Evolutionary conservation across 495 filamentous ascomycete genomes (phyloP).

Genomic region (Penicillium arizonense): DNA sequence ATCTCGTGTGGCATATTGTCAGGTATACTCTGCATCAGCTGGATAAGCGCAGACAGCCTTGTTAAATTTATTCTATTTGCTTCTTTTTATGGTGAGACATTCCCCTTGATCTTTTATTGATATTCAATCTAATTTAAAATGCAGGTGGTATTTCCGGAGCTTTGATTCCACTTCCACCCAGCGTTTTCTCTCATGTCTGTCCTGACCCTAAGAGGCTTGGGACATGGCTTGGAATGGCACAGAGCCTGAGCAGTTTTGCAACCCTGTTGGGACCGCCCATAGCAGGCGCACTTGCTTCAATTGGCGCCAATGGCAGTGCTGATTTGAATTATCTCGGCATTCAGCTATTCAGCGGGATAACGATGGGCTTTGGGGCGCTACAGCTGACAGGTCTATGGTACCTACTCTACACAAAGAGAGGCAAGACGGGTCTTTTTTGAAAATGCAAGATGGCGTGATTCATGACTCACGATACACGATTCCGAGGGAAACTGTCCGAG

Average conservation of each 20-base stretch:
- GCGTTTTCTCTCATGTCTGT: slow-evolving; percentile 62
- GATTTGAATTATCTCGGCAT: slow-evolving; percentile 24
- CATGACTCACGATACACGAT: not conserved
- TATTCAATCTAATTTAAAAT: not conserved
- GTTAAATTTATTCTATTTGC: slow-evolving; percentile 60
- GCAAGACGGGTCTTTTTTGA: slow-evolving; percentile 22
- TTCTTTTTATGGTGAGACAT: slow-evolving; percentile 49
- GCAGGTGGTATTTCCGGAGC: slow-evolving; percentile 62
- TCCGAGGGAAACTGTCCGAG: too few relatives aligned
- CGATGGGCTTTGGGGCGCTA: slow-evolving; percentile 17
- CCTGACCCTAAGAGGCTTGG: slow-evolving; percentile 58
- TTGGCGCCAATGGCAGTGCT: slow-evolving; percentile 17
- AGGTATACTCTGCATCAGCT: slow-evolving; percentile 30
- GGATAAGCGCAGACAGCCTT: slow-evolving; percentile 56
- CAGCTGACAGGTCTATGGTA: slow-evolving; percentile 20
- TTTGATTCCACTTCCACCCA: slow-evolving; percentile 59
- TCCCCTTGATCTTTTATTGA: not conserved
- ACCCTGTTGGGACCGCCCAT: slow-evolving; percentile 66
- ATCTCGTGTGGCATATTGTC: slow-evolving; percentile 21
- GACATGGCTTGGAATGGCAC: slow-evolving; percentile 71
- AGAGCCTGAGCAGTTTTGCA: slow-evolving; percentile 65
- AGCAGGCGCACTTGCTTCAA: slow-evolving; percentile 49
- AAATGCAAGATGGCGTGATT: not conserved
- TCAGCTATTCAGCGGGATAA: slow-evolving; percentile 25
- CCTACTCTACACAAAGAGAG: slow-evolving; percentile 15